Base-by-base conservation (phyloP, 345 rosid species). In the Ceriops zippeliana region DNA sequence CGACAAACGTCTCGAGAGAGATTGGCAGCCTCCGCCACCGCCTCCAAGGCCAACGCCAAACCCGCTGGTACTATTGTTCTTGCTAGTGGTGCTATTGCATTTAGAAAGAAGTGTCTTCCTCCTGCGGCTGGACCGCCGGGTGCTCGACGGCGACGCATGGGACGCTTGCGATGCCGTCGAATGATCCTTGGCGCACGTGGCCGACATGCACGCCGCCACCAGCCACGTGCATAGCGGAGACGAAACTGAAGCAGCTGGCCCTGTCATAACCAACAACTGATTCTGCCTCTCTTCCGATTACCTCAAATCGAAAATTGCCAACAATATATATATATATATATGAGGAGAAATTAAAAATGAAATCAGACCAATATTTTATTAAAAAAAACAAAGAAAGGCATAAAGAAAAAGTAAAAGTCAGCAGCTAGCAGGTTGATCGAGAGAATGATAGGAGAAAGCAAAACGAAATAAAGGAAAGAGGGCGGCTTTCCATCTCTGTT, bases 221-320 rank as follows among this genome's bases (percentile, higher is more conserved):
- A 92, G 75, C 90, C 98, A 92, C 58, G 98, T 84, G 86, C 98
- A 90, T 49, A 92, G 61, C 65, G 98, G 92, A 82, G 89, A 80
- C 13, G 93, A 72, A 65, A 80, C 67, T 13, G 82, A 77, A 63
- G 83, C 60, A 1, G 30, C 28, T 35, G 75, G 66, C 64, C 75
- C 75, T 47, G 66, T 35, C 75, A 76, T 76, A 42, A 42, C 49
- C 46, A 38, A 9, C 49, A 13, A 42, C 19, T 42, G 49, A 42
- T 22, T n/a, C 17, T 20, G 2, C 8, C 59, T 9, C 58, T 22
- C 16, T 6, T 19, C 7, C 27, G 0, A 46, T 24, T 34, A 7
- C 9, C 37, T 38, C 46, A 10, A 38, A 38, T 38, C 46, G 4
- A 11, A 38, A 38, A 38, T 38, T 38, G 46, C 46, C 46, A 38